Percentiles rank a stretch among this genome's conserved stretches.
These are phyloP conservation scores for Phytophthora vignae DNA, from an alignment of 352 stramenopile species.

Conservation along the genomic window DNA sequence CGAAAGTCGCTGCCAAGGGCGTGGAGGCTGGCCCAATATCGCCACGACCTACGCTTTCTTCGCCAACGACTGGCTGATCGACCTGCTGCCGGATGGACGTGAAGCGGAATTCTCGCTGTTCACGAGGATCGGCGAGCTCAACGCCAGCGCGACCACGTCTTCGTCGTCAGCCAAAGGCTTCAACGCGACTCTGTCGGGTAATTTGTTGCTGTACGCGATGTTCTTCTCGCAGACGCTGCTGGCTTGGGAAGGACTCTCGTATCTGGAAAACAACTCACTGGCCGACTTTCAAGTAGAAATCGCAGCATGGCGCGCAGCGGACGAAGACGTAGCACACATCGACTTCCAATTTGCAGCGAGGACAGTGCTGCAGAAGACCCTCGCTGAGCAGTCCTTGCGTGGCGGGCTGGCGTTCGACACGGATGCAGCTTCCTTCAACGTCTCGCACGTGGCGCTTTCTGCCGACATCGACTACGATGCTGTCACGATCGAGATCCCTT, in stretches of 20 bases:
- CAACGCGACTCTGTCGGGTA: slow-evolving; percentile 33
- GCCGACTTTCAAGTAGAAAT: slow-evolving; percentile 29
- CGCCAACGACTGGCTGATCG: slow-evolving; percentile 40
- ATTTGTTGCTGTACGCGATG: slow-evolving; percentile 48
- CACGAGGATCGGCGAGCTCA: too few species aligned
- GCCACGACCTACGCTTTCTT: slow-evolving; percentile 45
- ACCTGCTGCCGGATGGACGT: slow-evolving; percentile 37
- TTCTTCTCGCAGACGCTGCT: slow-evolving; percentile 44
- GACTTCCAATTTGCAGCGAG: slow-evolving; percentile 28
- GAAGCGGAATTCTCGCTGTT: slow-evolving; percentile 21
- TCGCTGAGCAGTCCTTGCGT: slow-evolving; percentile 32
- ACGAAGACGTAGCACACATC: slow-evolving; percentile 1
- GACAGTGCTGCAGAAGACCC: slow-evolving; percentile 23
- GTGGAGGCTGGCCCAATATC: slow-evolving; percentile 42
- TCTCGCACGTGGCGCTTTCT: slow-evolving; percentile 38
- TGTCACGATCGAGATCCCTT: slow-evolving; percentile 54
- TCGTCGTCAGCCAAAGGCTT: too few species aligned
- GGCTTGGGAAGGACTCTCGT: slow-evolving; percentile 40
- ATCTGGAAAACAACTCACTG: slow-evolving; percentile 32
- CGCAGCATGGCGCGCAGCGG: slow-evolving; percentile 15
- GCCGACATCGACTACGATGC: slow-evolving; percentile 44
- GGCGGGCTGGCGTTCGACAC: slow-evolving; percentile 27
- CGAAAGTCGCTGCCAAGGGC: slow-evolving; percentile 31
- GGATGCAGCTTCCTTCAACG: slow-evolving; percentile 34
- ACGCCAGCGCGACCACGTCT: too few species aligned